phyloP scores from a whole-genome alignment of 495 filamentous ascomycete genomes.

The Xylaria sp. region DNA sequence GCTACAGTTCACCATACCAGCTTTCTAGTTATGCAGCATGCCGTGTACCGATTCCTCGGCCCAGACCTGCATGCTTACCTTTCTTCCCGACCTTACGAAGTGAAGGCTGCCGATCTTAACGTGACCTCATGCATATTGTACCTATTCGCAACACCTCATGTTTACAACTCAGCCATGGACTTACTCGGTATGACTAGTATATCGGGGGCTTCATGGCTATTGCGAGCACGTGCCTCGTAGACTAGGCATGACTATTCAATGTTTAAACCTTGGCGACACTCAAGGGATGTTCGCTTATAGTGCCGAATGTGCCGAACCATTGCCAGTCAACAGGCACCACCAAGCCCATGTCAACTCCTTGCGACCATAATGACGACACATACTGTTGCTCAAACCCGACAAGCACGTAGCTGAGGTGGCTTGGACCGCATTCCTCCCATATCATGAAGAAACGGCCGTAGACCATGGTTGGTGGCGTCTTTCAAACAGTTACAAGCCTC shows the following conservation, averaged over 20 bases:
- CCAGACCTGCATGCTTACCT: not conserved
- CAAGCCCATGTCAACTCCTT: not conserved
- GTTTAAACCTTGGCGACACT: not conserved
- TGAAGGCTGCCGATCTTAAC: not conserved
- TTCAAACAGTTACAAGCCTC: not conserved
- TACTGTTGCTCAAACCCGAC: not conserved
- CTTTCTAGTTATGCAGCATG: not conserved
- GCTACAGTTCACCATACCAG: not conserved
- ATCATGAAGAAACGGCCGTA: not conserved
- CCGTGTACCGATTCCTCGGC: not conserved
- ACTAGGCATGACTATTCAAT: not conserved
- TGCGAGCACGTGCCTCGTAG: not conserved
- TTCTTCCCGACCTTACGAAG: not conserved
- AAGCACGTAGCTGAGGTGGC: conserved; percentile 8
- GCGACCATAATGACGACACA: not conserved
- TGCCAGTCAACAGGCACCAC: conserved; percentile 1
- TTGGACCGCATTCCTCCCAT: not conserved
- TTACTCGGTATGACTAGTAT: not conserved
- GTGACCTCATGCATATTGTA: not conserved
- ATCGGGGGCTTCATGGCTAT: not conserved
- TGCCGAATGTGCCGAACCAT: conserved; percentile 8
- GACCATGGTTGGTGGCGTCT: not conserved
- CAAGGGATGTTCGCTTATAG: conserved; percentile 5
- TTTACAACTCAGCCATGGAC: not conserved
- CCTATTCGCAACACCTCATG: not conserved